A percentile compares a stretch with the other conserved stretches of the same genome.
Evolutionary conservation across 495 filamentous ascomycete genomes (phyloP).

Genomic region (Hypoxylon intermedium): DNA sequence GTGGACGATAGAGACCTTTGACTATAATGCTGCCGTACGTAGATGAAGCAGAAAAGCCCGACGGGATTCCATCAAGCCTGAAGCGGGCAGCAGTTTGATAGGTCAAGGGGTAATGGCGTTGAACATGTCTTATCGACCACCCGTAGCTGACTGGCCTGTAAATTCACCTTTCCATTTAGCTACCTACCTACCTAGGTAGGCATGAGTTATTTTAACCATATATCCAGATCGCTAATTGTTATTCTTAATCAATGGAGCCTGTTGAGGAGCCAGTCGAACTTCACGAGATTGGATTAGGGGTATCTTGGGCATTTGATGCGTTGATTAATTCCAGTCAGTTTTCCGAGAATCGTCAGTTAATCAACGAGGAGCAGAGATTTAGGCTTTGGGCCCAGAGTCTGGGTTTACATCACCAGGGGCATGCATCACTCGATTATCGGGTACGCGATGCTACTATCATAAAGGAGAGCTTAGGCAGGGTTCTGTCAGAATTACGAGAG

Average conservation of each 20-base stretch:
- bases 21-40: neutral
- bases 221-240: too few species aligned
- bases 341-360: neutral
- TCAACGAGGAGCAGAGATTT: slow-evolving; percentile 19
- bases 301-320: neutral
- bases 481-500: slow-evolving; percentile 3
- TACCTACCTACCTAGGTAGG: neutral
- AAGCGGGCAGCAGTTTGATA: neutral
- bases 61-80: neutral
- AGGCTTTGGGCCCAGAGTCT: slow-evolving; percentile 24
- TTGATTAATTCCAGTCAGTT: neutral
- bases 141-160: too few species aligned
- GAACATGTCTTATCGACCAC: too few species aligned
- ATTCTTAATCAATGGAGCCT: neutral
- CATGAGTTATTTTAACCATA: neutral
- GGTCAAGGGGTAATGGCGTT: neutral
- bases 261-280: neutral
- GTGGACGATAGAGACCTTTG: too few species aligned
- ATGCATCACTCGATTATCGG: slow-evolving; percentile 31
- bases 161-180: neutral
- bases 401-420: slow-evolving; percentile 21
- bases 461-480: neutral
- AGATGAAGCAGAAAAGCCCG: neutral
- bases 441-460: slow-evolving; percentile 22
- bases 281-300: neutral